These are phyloP conservation scores for Polytrichum commune DNA, from an alignment of 225 moss, liverwort and hornwort species.

Conservation along the genomic window DNA sequence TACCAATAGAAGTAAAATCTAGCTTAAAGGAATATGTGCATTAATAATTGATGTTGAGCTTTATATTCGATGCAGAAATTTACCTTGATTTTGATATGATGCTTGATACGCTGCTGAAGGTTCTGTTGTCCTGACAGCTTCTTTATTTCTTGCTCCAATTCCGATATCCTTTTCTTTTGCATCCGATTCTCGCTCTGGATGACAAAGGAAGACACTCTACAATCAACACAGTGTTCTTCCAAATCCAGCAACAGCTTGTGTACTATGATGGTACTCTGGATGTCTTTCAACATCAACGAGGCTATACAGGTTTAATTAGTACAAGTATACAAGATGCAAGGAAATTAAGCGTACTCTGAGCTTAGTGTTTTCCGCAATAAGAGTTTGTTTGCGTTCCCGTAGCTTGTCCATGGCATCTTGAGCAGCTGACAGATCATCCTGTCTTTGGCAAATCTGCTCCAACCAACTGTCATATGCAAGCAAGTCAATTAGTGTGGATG, in stretches of 20 bases:
- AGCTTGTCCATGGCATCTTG: constrained; percentile 36
- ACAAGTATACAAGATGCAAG: no score
- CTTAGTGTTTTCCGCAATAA: constrained; percentile 32
- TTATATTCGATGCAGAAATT: no score
- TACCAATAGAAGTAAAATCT: not conserved
- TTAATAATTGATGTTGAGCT: no score
- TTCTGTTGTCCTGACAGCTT: constrained; percentile 89
- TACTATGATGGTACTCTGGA: not conserved
- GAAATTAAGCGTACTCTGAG: constrained; percentile 20
- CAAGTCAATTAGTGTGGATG: no score
- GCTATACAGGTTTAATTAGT: not conserved
- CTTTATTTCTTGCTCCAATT: constrained; percentile 70
- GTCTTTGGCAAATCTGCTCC: constrained; percentile 52
- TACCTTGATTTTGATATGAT: constrained; percentile 80
- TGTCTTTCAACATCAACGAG: not conserved
- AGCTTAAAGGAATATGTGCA: not conserved
- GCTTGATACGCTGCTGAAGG: constrained; percentile 90
- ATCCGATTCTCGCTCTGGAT: constrained; percentile 54
- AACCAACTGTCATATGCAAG: constrained; percentile 41
- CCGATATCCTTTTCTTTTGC: constrained; percentile 50
- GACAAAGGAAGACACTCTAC: not conserved
- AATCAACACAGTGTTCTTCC: not conserved
- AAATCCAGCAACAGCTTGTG: not conserved
- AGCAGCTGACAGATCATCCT: constrained; percentile 47
- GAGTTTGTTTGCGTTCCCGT: constrained; percentile 40